These are phyloP conservation scores for Cryptosporidium andersoni DNA, from an alignment of 169 alveolate species.

Conservation along the genomic window DNA sequence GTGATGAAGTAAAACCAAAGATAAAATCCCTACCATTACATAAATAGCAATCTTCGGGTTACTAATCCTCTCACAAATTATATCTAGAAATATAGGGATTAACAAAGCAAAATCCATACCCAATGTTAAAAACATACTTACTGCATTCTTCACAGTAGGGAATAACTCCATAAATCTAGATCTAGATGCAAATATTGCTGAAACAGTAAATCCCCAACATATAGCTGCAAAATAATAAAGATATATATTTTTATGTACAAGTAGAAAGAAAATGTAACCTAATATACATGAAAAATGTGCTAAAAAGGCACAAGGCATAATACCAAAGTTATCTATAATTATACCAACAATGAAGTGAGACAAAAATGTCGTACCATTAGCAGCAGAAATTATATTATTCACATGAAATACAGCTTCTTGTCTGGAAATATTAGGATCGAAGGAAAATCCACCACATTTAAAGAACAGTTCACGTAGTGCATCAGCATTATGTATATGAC, in stretches of 20 bases:
- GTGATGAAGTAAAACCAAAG: constrained; percentile 11
- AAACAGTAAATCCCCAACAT: constrained; percentile 25
- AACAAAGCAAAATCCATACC: constrained; percentile 66
- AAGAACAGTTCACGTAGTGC: constrained; percentile 60
- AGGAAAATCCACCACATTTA: constrained; percentile 68
- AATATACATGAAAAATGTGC: constrained; percentile 22
- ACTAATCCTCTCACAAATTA: constrained; percentile 9
- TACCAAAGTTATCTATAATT: constrained; percentile 50
- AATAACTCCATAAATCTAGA: constrained; percentile 70
- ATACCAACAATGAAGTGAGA: constrained; percentile 50
- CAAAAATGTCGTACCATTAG: constrained; percentile 47
- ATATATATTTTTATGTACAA: constrained; percentile 10
- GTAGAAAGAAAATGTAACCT: constrained; percentile 32
- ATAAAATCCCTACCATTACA: constrained; percentile 18
- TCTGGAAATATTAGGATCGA: constrained; percentile 17
- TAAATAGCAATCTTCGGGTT: constrained; percentile 19
- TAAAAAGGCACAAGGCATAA: constrained; percentile 50
- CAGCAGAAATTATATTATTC: constrained; percentile 52
- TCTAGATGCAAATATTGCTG: constrained; percentile 62
- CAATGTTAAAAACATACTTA: constrained; percentile 50
- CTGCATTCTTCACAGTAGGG: constrained; percentile 61
- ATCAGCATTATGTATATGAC: constrained; percentile 60
- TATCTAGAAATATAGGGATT: constrained; percentile 35
- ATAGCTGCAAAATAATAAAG: constrained; percentile 55
- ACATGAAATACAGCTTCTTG: constrained; percentile 37